Evolutionary conservation across 2,329 filamentous ascomycete genomes (phyloP), one percentile per base, ranked within the genome.

Genomic region (Talaromyces marneffei): DNA sequence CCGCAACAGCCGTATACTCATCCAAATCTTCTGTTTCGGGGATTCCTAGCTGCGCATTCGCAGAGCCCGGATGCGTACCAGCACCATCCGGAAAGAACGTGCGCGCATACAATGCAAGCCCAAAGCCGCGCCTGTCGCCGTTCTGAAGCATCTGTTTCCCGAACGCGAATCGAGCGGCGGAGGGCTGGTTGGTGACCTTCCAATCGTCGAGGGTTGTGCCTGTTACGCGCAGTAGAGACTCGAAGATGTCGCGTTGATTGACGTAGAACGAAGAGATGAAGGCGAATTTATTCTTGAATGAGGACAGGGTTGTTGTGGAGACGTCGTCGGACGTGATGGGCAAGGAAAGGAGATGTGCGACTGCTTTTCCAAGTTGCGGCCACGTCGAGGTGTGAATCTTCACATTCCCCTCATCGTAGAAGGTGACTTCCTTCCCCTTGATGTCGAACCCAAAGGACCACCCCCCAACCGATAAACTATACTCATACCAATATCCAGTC

Each of bases 171-270:
- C 85, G 78, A 69, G 82, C 72, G 37, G 74, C 65, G 1, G 76
- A 72, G 0, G 71, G 65, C 71, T 86, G 80, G 6, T 79, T 71
- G 1, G 68, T 75, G 60, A 90, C 79, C 3, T 69, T 78, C 87
- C 87, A 90, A 66, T 89, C 86, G 0, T 71, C 73, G 39, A 86
- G 82, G 1, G 74, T 81, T 0, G 82, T 84, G 0, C 81, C 80
- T 0, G 83, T 82, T 2, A 86, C 86, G 0, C 82, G 80, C 66
- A 86, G 78, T 10, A 87, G 72, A 16, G 80, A 81, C 46, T 82
- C 81, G 57, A 90, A 79, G 76, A 90, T 89, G 4, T 90, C 86
- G 12, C 79, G 78, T 71, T 90, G 87, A 62, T 74, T 84, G 63
- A 86, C 66, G 6, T 75, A 70, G 74, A 88, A 90, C 62, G 82